Evolutionary conservation across 1,284 basidiomycete species (phyloP), one percentile per base, ranked within the genome.

Genomic region (Austroboletus sp.): DNA sequence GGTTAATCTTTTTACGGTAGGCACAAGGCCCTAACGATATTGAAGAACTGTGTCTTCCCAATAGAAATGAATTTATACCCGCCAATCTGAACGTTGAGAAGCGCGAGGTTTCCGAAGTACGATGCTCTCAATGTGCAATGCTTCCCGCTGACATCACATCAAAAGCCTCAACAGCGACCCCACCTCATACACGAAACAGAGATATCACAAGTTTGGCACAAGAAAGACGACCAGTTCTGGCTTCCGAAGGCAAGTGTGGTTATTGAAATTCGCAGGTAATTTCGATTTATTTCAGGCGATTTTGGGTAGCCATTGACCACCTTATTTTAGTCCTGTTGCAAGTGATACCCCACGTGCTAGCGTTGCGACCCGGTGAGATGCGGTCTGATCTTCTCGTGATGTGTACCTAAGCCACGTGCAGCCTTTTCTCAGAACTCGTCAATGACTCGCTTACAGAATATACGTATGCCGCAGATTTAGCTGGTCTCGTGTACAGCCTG

Each of bases 141-240:
- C 29, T 21, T 41, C n/a, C 35, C 34, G 21, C 40, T 38, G 13
- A 52, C 15, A 6, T 40, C 41, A 13, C 21, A 36, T 48, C 19
- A 21, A 23, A 56, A 90, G 84, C 86, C 87, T 12, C 63, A 78
- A 45, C 79, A 78, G 47, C 78, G 85, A 25, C 94, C 94, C 10
- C 70, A 77, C 53, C 78, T 93, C 48, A 75, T 97, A 45, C 72
- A 78, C 23, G 76, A 90, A 62, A 89, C 81, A 0, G 68, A 77
- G 0, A 60, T 85, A 27, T 86, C 83, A 1, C 75, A 81, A 16
- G 67, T 96, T 10, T 98, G 93, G 93, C 80, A 93, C 69, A 98
- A 98, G 74, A 92, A 92, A 61, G 94, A 98, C 62, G 93, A 98
- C 66, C 79, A 76, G 50, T 97, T 94, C 71, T 95, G 90, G 87